Evolutionary conservation across 2,329 filamentous ascomycete genomes (phyloP).

Genomic region (Ambrosiella beaveri): DNA sequence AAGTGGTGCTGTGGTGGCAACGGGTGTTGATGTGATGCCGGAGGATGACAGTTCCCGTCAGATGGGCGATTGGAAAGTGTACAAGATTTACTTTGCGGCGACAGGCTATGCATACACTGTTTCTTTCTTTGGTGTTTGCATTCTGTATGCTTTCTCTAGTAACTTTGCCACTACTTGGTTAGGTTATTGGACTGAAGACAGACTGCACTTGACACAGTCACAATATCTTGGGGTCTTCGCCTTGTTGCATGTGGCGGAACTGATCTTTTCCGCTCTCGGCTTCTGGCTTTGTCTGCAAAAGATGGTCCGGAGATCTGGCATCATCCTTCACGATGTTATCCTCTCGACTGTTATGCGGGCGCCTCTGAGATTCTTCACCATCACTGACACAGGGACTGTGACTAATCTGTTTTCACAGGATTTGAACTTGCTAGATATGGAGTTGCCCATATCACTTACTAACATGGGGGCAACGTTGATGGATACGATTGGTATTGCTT

Average conservation of each 20-base stretch:
- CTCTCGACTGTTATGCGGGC: conserved; percentile 22
- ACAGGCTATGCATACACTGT: conserved; percentile 15
- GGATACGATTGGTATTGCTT: conserved; percentile 25
- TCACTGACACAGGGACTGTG: conserved; percentile 25
- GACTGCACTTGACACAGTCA: conserved; percentile 18
- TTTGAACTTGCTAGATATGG: conserved; percentile 24
- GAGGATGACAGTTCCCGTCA: conserved; percentile 16
- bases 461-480: conserved; percentile 18
- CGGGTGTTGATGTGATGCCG: not conserved
- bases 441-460: conserved; percentile 21
- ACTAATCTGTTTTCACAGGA: conserved; percentile 31
- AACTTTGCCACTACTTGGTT: conserved; percentile 24
- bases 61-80: conserved; percentile 20
- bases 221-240: conserved; percentile 18
- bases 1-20: no score
- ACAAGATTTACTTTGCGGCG: conserved; percentile 21
- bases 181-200: conserved; percentile 23
- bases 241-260: conserved; percentile 13
- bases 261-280: not conserved
- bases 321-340: conserved; percentile 19
- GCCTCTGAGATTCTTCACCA: conserved; percentile 25
- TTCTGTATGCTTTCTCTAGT: conserved; percentile 17
- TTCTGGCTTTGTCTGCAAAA: not conserved
- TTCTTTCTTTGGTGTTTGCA: conserved; percentile 15
- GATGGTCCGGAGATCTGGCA: conserved; percentile 17